A percentile compares a stretch with the other conserved stretches of the same genome.
Evolutionary conservation across 2,329 filamentous ascomycete genomes (phyloP).

Genomic region (Trichophyton schoenleinii): DNA sequence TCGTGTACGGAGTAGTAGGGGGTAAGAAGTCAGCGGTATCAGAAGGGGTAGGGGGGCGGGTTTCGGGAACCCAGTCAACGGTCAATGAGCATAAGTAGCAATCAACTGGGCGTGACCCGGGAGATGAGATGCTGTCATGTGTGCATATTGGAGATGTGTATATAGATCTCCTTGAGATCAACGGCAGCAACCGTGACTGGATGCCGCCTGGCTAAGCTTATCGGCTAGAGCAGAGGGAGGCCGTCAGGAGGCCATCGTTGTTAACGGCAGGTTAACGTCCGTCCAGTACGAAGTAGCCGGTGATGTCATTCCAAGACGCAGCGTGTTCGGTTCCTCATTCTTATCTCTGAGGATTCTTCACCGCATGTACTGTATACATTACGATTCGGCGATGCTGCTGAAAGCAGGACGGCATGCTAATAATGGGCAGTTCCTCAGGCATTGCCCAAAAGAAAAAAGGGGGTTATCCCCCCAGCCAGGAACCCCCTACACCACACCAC

Average conservation of each 20-base stretch:
- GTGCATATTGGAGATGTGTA: background rate
- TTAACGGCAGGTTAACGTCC: background rate
- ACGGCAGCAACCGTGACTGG: background rate
- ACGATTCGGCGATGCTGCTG: background rate
- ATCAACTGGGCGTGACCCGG: background rate
- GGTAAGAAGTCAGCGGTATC: too few relatives aligned
- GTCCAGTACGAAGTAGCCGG: background rate
- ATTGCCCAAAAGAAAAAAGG: background rate
- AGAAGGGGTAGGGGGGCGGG: background rate
- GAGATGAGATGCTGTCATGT: background rate
- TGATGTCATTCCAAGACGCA: background rate
- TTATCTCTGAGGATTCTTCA: background rate
- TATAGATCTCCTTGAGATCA: background rate
- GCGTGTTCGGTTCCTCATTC: background rate
- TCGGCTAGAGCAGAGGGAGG: background rate
- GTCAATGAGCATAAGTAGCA: background rate
- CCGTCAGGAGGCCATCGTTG: background rate
- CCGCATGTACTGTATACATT: background rate
- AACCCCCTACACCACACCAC: background rate
- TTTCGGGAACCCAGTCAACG: background rate
- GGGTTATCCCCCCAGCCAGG: background rate
- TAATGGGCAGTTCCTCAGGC: background rate
- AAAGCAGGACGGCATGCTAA: background rate
- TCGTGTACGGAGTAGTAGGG: too few relatives aligned
- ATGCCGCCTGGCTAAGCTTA: background rate